These are phyloP conservation scores for Hypomyces rosellus DNA, from an alignment of 2,329 filamentous ascomycete species.

Conservation along the genomic window DNA sequence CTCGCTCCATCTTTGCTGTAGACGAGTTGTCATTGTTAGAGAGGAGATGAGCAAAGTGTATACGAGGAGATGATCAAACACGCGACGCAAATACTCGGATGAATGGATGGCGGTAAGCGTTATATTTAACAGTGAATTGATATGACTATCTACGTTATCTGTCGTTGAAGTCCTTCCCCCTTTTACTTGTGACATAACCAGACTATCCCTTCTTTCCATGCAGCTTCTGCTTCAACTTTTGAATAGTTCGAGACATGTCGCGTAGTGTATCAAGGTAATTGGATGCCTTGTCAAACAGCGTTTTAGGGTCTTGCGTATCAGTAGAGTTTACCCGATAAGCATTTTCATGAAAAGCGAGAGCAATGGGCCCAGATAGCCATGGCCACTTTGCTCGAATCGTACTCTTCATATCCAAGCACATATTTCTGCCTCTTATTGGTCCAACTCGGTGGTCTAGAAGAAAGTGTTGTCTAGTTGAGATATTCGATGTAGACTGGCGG, in stretches of 20 bases:
- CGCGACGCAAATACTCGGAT: too few species aligned
- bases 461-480: not conserved
- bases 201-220: conserved; percentile 9
- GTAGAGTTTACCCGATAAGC: not conserved
- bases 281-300: not conserved
- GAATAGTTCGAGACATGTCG: not conserved
- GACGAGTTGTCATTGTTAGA: too few species aligned
- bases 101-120: too few species aligned
- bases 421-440: not conserved
- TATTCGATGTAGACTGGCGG: not conserved
- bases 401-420: not conserved
- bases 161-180: too few species aligned
- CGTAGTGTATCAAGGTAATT: not conserved
- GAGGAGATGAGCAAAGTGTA: too few species aligned
- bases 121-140: too few species aligned
- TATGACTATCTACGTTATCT: too few species aligned
- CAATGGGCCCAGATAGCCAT: not conserved
- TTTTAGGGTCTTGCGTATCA: not conserved
- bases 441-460: too few species aligned
- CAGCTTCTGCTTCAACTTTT: conserved; percentile 19
- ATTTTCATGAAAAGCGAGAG: not conserved
- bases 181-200: too few species aligned
- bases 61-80: too few species aligned
- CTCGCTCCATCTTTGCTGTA: too few species aligned
- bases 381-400: too few species aligned